Percentiles rank a stretch among this genome's conserved stretches.
These are phyloP conservation scores for Colletotrichum destructivum DNA, from an alignment of 2,329 filamentous ascomycete species.

Conservation along the genomic window DNA sequence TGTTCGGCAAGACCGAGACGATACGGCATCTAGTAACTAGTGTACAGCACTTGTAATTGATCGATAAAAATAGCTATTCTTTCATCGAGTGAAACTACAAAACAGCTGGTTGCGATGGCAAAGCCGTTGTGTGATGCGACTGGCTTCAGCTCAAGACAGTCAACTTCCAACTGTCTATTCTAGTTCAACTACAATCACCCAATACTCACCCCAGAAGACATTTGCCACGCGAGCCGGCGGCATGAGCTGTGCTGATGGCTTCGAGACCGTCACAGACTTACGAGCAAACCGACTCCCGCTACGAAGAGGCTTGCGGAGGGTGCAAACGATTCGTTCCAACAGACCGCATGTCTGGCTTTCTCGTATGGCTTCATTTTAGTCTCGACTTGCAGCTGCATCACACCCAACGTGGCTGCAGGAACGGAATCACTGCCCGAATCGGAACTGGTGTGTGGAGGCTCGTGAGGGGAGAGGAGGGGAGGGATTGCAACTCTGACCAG, in stretches of 20 bases:
- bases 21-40: not conserved
- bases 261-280: not conserved
- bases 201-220: not conserved
- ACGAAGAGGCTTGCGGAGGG: not conserved
- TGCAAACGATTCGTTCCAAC: not conserved
- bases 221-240: conserved; percentile 16
- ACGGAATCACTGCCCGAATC: conserved; percentile 28
- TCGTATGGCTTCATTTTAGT: not conserved
- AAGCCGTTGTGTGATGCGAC: not conserved
- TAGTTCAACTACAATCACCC: conserved; percentile 3
- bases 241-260: not conserved
- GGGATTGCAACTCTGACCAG: conserved; percentile 7
- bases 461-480: conserved; percentile 7
- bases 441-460: conserved; percentile 14
- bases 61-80: not conserved
- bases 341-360: not conserved
- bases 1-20: not conserved
- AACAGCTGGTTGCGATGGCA: not conserved
- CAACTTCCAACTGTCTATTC: not conserved
- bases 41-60: not conserved
- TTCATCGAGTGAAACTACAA: too few species aligned
- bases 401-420: conserved; percentile 26
- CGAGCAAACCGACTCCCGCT: not conserved
- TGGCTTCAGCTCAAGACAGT: not conserved
- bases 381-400: conserved; percentile 11